Base-by-base conservation (phyloP, 1,284 basidiomycete genomes). In the Fomitopsis betulina region DNA sequence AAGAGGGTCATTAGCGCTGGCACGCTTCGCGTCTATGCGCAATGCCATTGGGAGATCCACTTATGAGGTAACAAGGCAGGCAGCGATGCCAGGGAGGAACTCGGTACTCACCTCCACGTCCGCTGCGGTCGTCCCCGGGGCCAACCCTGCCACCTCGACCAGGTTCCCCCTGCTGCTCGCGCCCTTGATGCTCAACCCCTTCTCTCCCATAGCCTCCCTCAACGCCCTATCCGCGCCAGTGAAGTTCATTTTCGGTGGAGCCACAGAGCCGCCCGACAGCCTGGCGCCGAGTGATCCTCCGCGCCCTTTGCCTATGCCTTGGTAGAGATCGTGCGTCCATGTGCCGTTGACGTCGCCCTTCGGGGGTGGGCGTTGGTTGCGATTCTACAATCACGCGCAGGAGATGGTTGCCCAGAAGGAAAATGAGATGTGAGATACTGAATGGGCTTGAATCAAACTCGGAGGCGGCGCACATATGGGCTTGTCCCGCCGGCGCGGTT, bases 81-180 rank as follows among this genome's bases (percentile, higher is more conserved):
- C 0, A 30, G 27, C 27, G 1, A 30, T 30, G 23, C 4, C 23
- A 25, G 21, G 38, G 17, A 19, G 17, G 40, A 7, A 33, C 3
- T 4, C 10, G 2, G 40, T 19, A 52, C 79, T 58, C 56, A 85
- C 84, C 67, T 85, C 83, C 56, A 94, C 93, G 68, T 94, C 92
- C 35, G 89, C 91, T 23, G 89, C 79, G 2, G 89, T 93, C 30
- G 92, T 94, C 5, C 92, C 93, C 19, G 73, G 74, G 6, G 88
- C 89, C 30, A 94, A 74, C 7, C 89, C 89, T 9, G 83, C 78
- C 15, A 94, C 86, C 65, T 93, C 84, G 0, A 94, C 85, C 53
- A 91, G 85, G 60, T 89, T 90, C 12, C 84, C 83, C 23, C 74
- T 72, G 19, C 76, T 70, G 58, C 84, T 79, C 10, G 90, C 90